phyloP scores from a whole-genome alignment of 2,329 filamentous ascomycete genomes.

The Rhynchosporium agropyri region DNA sequence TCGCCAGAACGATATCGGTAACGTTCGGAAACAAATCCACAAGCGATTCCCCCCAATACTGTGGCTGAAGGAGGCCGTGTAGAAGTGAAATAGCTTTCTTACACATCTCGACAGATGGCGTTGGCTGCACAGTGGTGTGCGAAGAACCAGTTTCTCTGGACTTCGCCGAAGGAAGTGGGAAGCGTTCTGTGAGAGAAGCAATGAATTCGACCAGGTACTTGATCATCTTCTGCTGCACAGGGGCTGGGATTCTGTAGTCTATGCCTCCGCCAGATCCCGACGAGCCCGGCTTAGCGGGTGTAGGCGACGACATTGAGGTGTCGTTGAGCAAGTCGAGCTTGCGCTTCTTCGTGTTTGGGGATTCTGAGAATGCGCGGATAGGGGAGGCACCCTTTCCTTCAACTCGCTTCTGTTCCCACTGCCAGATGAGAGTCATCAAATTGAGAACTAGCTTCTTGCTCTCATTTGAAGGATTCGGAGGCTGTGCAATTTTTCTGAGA shows the following conservation, averaged over 20 bases:
- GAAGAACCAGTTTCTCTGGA: constrained; percentile 55
- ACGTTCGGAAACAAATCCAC: constrained; percentile 90
- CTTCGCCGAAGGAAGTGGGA: constrained; percentile 72
- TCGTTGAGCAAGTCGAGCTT: constrained; percentile 62
- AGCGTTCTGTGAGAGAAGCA: constrained; percentile 84
- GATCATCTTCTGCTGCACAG: constrained; percentile 76
- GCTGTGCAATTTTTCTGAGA: constrained; percentile 81
- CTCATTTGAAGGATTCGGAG: constrained; percentile 84
- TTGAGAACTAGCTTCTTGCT: constrained; percentile 89
- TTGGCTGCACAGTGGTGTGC: constrained; percentile 51
- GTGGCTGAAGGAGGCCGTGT: constrained; percentile 80
- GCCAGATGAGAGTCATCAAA: constrained; percentile 87
- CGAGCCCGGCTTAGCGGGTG: constrained; percentile 50
- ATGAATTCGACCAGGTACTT: constrained; percentile 98
- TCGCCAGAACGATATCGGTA: constrained; percentile 80
- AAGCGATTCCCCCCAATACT: constrained; percentile 90
- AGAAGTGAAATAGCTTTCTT: constrained; percentile 83
- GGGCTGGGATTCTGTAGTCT: constrained; percentile 69
- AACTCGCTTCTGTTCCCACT: constrained; percentile 86
- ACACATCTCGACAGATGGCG: constrained; percentile 74
- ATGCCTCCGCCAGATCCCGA: constrained; percentile 53
- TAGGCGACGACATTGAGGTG: constrained; percentile 56
- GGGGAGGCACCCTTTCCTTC: constrained; percentile 55
- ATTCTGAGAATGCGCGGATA: constrained; percentile 58
- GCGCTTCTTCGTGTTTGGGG: constrained; percentile 74